These are phyloP conservation scores for Fusarium zealandicum DNA, from an alignment of 2,329 filamentous ascomycete genomes.

Conservation along the genomic window DNA sequence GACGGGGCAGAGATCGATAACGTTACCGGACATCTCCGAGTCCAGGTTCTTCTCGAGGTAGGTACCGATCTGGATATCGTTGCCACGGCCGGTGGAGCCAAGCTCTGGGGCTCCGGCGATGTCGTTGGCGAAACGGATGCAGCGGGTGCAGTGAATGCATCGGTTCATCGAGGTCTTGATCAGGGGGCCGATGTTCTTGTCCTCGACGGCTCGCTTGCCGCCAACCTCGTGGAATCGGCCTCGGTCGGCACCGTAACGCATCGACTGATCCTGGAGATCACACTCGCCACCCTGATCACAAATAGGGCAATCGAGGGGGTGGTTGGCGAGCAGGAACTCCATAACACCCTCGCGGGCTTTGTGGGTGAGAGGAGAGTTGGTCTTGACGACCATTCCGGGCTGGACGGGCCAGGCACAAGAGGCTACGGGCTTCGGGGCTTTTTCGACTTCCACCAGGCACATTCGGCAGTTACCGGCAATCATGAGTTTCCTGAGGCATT, in stretches of 20 bases:
- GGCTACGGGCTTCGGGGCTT: slow-evolving; percentile 93
- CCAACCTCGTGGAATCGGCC: slow-evolving; percentile 95
- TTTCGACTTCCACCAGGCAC: slow-evolving; percentile 98
- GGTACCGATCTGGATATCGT: slow-evolving; percentile 97
- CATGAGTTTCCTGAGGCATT: slow-evolving; percentile 80
- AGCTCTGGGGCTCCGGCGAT: slow-evolving; percentile 95
- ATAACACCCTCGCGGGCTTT: slow-evolving; percentile 99
- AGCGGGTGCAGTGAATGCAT: slow-evolving; percentile 98
- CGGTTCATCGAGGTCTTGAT: slow-evolving; percentile 99
- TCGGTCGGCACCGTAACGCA: slow-evolving; percentile 96
- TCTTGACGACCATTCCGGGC: slow-evolving; percentile 99
- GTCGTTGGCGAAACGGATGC: slow-evolving; percentile 97
- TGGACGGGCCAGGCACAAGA: slow-evolving; percentile 99
- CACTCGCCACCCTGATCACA: slow-evolving; percentile 99
- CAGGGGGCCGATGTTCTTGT: slow-evolving; percentile 98
- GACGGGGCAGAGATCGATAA: slow-evolving; percentile 97
- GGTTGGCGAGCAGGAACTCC: slow-evolving; percentile 97
- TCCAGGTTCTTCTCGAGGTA: slow-evolving; percentile 95
- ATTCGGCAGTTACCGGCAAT: slow-evolving; percentile 99
- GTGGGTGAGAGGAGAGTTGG: slow-evolving; percentile 92
- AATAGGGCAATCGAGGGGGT: slow-evolving; percentile 94
- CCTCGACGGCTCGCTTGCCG: slow-evolving; percentile 97
- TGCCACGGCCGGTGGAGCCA: slow-evolving; percentile 92
- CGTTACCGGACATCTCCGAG: slow-evolving; percentile 93
- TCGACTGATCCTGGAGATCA: slow-evolving; percentile 98